These are phyloP conservation scores for Peribolospora baueri DNA, from an alignment of 768 basidiomycete genomes.

Conservation along the genomic window DNA sequence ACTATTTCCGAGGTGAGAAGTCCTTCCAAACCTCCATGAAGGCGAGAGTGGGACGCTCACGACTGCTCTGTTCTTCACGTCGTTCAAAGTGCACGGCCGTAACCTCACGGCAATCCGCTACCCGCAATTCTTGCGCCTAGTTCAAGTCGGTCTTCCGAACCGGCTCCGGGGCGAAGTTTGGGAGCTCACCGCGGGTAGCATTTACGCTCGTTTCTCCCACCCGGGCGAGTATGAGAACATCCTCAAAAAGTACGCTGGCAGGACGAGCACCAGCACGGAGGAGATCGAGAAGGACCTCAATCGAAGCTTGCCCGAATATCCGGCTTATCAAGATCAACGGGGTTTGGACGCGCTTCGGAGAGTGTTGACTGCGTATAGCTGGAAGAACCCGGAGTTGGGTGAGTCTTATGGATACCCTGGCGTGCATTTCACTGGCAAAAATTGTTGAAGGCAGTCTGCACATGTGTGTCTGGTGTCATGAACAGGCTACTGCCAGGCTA, in stretches of 20 bases:
- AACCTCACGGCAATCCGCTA: conserved; percentile 88
- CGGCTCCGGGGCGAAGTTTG: conserved; percentile 88
- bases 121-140: conserved; percentile 85
- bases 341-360: conserved; percentile 64
- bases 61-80: background rate
- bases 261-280: conserved; percentile 68
- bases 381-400: conserved; percentile 44
- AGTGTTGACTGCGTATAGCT: conserved; percentile 84
- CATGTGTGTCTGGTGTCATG: conserved; percentile 13
- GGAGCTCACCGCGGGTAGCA: conserved; percentile 86
- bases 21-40: background rate
- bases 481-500: conserved; percentile 95
- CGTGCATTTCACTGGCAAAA: background rate
- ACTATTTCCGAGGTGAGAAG: conserved; percentile 47
- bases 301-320: conserved; percentile 84
- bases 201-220: conserved; percentile 67
- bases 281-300: conserved; percentile 98
- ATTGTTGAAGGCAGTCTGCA: background rate
- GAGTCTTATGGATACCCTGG: background rate
- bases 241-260: conserved; percentile 49
- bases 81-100: conserved; percentile 51
- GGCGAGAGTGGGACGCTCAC: background rate
- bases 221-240: conserved; percentile 59
- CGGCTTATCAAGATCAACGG: conserved; percentile 73
- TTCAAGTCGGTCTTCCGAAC: conserved; percentile 90